phyloP scores from a whole-genome alignment of 1,284 basidiomycete genomes.

The Lentinula novae-zelandiae region DNA sequence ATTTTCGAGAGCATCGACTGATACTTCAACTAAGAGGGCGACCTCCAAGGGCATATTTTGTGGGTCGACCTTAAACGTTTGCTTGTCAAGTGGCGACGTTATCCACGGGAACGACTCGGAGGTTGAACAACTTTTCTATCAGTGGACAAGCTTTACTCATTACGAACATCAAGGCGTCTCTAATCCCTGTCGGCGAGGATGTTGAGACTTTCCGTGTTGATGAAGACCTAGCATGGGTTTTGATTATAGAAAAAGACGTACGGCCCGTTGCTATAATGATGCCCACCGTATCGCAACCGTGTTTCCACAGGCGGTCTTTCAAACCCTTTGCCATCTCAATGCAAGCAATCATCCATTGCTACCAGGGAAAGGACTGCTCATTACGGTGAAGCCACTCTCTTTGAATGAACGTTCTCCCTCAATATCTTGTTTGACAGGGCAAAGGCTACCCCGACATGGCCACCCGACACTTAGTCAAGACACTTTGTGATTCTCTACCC shows the following conservation, averaged over 20 bases:
- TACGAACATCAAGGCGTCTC: constrained; percentile 45
- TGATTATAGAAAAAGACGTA: constrained; percentile 92
- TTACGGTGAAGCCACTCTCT: constrained; percentile 48
- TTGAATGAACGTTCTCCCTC: constrained; percentile 2
- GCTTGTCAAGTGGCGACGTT: constrained; percentile 50
- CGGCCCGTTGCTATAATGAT: constrained; percentile 14
- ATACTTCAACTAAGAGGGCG: constrained; percentile 57
- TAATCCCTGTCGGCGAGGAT: constrained; percentile 76
- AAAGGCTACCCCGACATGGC: constrained; percentile 94
- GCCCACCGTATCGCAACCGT: not conserved
- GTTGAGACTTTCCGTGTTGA: constrained; percentile 57
- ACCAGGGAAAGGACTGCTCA: constrained; percentile 60
- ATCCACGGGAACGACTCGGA: constrained; percentile 53
- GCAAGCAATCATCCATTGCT: constrained; percentile 46
- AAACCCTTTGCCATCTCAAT: constrained; percentile 63
- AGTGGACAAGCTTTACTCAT: not conserved
- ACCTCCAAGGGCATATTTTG: constrained; percentile 84
- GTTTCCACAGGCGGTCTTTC: constrained; percentile 75
- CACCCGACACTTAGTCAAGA: constrained; percentile 77
- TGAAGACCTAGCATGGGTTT: constrained; percentile 64
- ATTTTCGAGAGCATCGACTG: constrained; percentile 9
- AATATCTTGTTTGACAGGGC: constrained; percentile 48
- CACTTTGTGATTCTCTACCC: constrained; percentile 65
- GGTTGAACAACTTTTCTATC: constrained; percentile 33
- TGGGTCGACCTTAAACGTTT: constrained; percentile 59